A percentile compares a stretch with the other conserved stretches of the same genome.
Evolutionary conservation across 2,329 filamentous ascomycete genomes (phyloP).

Genomic region (Sporothrix variecibatus): DNA sequence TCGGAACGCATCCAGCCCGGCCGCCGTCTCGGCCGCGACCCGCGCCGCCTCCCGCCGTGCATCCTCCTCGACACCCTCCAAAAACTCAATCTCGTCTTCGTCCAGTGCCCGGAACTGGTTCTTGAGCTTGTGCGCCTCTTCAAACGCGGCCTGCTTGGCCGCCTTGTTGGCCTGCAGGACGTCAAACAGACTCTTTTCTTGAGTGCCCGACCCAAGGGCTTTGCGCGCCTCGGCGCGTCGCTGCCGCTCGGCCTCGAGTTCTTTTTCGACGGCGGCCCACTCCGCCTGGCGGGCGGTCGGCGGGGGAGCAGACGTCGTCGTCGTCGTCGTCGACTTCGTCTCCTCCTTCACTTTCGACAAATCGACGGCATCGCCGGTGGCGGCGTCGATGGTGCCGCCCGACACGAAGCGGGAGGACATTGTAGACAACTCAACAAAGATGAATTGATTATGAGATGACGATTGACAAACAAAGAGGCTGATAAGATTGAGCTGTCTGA

Average conservation of each 20-base stretch:
- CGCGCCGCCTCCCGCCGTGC: slow-evolving; percentile 57
- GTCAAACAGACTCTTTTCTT: slow-evolving; percentile 69
- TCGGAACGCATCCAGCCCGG: slow-evolving; percentile 58
- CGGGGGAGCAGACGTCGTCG: background rate
- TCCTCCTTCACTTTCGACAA: background rate
- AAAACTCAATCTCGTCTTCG: slow-evolving; percentile 76
- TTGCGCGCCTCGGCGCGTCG: slow-evolving; percentile 51
- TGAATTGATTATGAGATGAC: background rate
- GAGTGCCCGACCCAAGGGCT: slow-evolving; percentile 43
- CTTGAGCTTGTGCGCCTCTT: slow-evolving; percentile 68
- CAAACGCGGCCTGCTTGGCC: slow-evolving; percentile 80
- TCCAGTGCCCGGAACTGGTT: slow-evolving; percentile 79
- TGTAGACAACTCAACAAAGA: background rate
- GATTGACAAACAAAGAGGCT: background rate
- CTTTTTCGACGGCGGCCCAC: slow-evolving; percentile 66
- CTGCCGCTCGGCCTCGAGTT: slow-evolving; percentile 63
- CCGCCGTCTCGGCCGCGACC: slow-evolving; percentile 57
- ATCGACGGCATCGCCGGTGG: slow-evolving; percentile 36
- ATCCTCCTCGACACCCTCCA: slow-evolving; percentile 59
- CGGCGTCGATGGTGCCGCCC: slow-evolving; percentile 52
- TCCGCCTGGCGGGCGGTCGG: slow-evolving; percentile 41
- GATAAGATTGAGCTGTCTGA: background rate
- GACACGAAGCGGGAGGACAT: slow-evolving; percentile 61
- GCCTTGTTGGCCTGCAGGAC: slow-evolving; percentile 81
- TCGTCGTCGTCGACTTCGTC: background rate